Percentiles rank a stretch among this genome's conserved stretches.
Conservation (phyloP, 352 stramenopile species). For the Globisporangium splendens region DNA sequence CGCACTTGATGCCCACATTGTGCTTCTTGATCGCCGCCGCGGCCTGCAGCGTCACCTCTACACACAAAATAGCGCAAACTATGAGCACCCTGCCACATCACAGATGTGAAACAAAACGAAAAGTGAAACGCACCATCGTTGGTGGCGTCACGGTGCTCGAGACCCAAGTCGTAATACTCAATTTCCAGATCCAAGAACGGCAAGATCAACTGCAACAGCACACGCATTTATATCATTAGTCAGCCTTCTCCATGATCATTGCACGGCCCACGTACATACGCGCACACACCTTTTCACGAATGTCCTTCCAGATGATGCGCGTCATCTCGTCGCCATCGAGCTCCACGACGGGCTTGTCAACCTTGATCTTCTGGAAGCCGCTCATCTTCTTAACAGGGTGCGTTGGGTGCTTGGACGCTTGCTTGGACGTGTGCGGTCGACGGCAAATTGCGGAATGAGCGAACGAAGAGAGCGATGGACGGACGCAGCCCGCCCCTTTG, state of each 20-base stretch:
- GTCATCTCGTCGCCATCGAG: slow-evolving; percentile 89
- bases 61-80: not conserved
- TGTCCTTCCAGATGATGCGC: slow-evolving; percentile 67
- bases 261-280: not conserved
- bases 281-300: slow-evolving; percentile 43
- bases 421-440: slow-evolving; percentile 6
- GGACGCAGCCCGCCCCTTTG: not conserved
- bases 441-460: slow-evolving; percentile 10
- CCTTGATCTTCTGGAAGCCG: slow-evolving; percentile 62
- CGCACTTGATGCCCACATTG: slow-evolving; percentile 87
- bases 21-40: slow-evolving; percentile 73
- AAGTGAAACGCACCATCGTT: slow-evolving; percentile 43
- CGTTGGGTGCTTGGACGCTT: not conserved
- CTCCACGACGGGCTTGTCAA: slow-evolving; percentile 80
- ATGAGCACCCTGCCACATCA: not conserved
- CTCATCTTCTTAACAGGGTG: slow-evolving; percentile 8
- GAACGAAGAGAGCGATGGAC: not conserved
- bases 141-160: slow-evolving; percentile 77
- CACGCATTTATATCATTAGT: not conserved
- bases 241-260: too few relatives aligned
- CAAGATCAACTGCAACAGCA: slow-evolving; percentile 50
- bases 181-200: slow-evolving; percentile 84
- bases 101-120: not conserved
- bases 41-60: slow-evolving; percentile 75
- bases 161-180: slow-evolving; percentile 82